phyloP scores from a whole-genome alignment of 2,329 filamentous ascomycete genomes.

The Aspergillus nomiae region DNA sequence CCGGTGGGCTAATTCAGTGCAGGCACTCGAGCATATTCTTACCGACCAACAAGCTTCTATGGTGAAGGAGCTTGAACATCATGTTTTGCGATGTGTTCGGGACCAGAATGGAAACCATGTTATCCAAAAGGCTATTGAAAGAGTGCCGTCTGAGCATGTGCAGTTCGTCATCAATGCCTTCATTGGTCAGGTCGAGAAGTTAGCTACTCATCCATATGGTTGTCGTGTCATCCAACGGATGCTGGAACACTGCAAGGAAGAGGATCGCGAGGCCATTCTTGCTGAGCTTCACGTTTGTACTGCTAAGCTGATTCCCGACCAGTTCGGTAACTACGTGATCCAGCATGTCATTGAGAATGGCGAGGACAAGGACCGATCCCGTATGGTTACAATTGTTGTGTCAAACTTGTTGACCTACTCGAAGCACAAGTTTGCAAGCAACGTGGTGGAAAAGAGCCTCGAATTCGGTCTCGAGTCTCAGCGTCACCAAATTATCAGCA shows the following conservation, averaged over 20 bases:
- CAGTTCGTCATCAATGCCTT: conserved; percentile 84
- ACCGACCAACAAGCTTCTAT: conserved; percentile 87
- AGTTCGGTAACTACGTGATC: conserved; percentile 94
- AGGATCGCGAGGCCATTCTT: conserved; percentile 72
- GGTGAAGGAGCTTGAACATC: conserved; percentile 76
- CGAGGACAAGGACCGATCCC: conserved; percentile 68
- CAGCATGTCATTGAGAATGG: conserved; percentile 88
- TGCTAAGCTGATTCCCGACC: conserved; percentile 73
- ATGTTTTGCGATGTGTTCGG: conserved; percentile 76
- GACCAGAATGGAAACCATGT: conserved; percentile 96
- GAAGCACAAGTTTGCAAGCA: conserved; percentile 95
- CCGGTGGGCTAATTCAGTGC: conserved; percentile 26
- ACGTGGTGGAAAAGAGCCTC: conserved; percentile 94
- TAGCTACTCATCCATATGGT: conserved; percentile 80
- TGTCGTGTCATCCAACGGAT: conserved; percentile 93
- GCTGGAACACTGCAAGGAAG: conserved; percentile 76
- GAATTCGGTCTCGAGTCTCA: conserved; percentile 69
- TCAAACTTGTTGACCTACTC: conserved; percentile 73
- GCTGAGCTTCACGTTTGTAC: conserved; percentile 76
- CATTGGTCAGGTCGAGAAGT: conserved; percentile 69
- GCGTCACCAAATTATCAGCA: conserved; percentile 67
- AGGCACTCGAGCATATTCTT: conserved; percentile 87
- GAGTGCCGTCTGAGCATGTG: conserved; percentile 75
- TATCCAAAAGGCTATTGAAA: conserved; percentile 87
- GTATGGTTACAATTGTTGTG: conserved; percentile 74